Base-by-base conservation (phyloP, 257 asterid genomes). In the Lycium barbarum region DNA sequence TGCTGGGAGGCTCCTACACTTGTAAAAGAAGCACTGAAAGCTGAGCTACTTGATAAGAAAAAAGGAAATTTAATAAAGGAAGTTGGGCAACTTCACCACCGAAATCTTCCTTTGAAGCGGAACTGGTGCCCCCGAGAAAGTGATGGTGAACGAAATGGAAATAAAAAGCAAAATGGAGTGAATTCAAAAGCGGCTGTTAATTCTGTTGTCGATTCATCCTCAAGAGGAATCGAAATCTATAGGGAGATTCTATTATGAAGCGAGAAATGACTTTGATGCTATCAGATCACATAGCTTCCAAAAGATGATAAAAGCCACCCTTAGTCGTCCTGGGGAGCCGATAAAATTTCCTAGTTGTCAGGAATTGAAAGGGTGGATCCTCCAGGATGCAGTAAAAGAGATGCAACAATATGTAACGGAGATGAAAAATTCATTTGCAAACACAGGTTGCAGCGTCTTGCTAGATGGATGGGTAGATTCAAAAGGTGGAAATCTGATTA, bases 371-470 rank as follows among this genome's bases (percentile, higher is more conserved):
- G 33, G 33, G 33, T 26, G 33, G 33, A 26, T 26, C 33, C 33
- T 26, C 33, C 33, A 26, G 33, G 33, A 26, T 26, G 33, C 33
- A 26, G 33, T 26, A 26, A 26, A 26, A 1, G 33, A 26, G 33
- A 26, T 26, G 33, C 33, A 26, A 26, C 33, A 26, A 26, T 26
- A 26, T 26, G 33, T 26, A 26, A 26, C 33, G 33, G 33, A 26
- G 33, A 82, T 91, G 15, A 87, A 62, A 59, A 87, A 5, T 2
- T 88, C 94, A 6, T 93, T 95, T 95, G 83, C 83, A 18, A 68
- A 59, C 20, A 87, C 93, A 0, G 97, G 97, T 0, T 93, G 97
- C 86, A 94, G 93, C 80, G 20, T 93, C 54, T 83, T 94, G 78
- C 79, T 93, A 9, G 98, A 94, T 54, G 94, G 90, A 70, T 94